phyloP scores from a whole-genome alignment of 2,329 filamentous ascomycete genomes.

The Apiospora pterosperma region DNA sequence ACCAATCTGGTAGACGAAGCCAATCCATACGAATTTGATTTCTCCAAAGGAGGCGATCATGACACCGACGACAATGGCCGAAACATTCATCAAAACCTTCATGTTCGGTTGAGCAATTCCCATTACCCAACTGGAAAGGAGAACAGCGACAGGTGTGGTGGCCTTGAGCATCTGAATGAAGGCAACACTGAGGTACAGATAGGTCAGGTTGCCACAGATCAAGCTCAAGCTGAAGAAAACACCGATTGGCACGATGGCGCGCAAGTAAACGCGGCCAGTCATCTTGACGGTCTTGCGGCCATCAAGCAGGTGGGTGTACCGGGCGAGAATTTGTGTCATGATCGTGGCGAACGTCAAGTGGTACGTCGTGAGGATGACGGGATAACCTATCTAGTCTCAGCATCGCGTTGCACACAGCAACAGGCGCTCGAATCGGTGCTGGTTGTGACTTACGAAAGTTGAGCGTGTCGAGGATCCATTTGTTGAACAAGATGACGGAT shows the following conservation, averaged over 20 bases:
- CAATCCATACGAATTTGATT: conserved; percentile 83
- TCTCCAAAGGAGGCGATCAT: conserved; percentile 93
- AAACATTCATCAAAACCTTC: conserved; percentile 88
- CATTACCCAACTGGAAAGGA: conserved; percentile 84
- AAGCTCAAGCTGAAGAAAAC: conserved; percentile 93
- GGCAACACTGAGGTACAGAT: conserved; percentile 90
- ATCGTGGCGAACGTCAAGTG: conserved; percentile 89
- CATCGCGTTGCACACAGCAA: conserved; percentile 26
- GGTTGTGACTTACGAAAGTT: conserved; percentile 68
- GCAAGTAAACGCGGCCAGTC: conserved; percentile 89
- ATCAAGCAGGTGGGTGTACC: conserved; percentile 85
- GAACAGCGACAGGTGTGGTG: conserved; percentile 89
- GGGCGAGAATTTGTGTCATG: conserved; percentile 90
- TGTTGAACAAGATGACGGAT: conserved; percentile 98
- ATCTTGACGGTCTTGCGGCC: conserved; percentile 96
- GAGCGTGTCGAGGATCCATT: conserved; percentile 87
- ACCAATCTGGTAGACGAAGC: conserved; percentile 74
- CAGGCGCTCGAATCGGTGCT: not conserved
- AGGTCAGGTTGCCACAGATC: conserved; percentile 95
- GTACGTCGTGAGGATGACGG: conserved; percentile 90
- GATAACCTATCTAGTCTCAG: conserved; percentile 50
- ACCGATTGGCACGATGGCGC: conserved; percentile 91
- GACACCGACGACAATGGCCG: conserved; percentile 90
- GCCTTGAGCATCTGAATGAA: conserved; percentile 99
- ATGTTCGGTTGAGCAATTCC: conserved; percentile 81